Base-by-base conservation (phyloP, 805 yeast genomes). In the Saturnispora besseyi region DNA sequence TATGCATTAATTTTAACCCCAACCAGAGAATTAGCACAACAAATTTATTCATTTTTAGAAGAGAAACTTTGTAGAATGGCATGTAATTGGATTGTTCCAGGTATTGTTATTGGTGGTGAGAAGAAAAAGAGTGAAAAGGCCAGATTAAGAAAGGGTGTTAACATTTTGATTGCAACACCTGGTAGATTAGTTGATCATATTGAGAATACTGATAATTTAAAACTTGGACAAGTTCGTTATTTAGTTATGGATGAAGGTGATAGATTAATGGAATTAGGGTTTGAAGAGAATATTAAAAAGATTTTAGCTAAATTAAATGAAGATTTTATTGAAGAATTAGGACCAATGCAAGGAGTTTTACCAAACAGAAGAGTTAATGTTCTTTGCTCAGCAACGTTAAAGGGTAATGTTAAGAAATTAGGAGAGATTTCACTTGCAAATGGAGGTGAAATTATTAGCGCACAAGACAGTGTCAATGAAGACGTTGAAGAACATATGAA, bases 71-170 rank as follows among this genome's bases (percentile, higher is more conserved):
- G 82, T 37, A 75, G 84, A 49, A 79, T 90, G 61, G 45, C 52
- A 26, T 84, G 91, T 62, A 95, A 87, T 61, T 79, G 85, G 65
- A 76, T 93, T 41, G 99, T 95, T 5, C 97, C 99, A 0, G 96
- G 98, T 37, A 79, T 90, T 38, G 95, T 93, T 26, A 89, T 89
- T 68, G 99, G 99, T 62, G 99, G 99, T 53, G 99, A 93, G 64
- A 90, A 91, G 76, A 91, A 91, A 66, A 95, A 93, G 62, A 78
- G 96, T 2, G 99, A 93, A 66, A 93, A 93, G 74, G 97, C 98
- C 1, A 72, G 99, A 59, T 68, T 93, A 32, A 77, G 99, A 62
- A 91, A 91, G 65, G 99, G 99, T 56, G 95, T 90, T 32, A 93
- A 93, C 65, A 81, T 93, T 32, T 74, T 93, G n/a, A 95, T 93